phyloP scores from a whole-genome alignment of 352 stramenopile genomes.

The Aphanomyces euteiches region DNA sequence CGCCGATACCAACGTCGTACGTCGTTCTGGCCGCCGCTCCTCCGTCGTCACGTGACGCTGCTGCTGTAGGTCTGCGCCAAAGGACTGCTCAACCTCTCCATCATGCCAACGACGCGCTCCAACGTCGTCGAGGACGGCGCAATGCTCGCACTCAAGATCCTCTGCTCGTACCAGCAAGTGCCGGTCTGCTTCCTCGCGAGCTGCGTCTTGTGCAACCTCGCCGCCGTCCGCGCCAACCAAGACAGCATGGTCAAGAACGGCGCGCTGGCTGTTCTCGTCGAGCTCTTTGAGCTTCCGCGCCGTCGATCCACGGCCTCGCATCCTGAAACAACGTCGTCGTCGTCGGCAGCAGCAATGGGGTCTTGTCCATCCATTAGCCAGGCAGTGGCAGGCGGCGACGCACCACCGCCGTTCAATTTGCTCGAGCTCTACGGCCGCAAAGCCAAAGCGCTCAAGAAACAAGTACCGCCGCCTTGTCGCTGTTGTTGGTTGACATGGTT shows the following conservation, averaged over 20 bases:
- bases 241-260: constrained; percentile 58
- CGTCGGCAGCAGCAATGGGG: too few relatives aligned
- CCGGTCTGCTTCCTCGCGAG: constrained; percentile 45
- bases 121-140: constrained; percentile 72
- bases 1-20: constrained; percentile 24
- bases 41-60: background rate
- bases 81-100: constrained; percentile 72
- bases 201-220: constrained; percentile 57
- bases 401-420: constrained; percentile 32
- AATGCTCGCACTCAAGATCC: constrained; percentile 50
- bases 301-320: constrained; percentile 7
- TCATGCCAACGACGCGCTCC: constrained; percentile 65
- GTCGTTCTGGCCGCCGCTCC: too few relatives aligned
- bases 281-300: constrained; percentile 39
- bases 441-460: constrained; percentile 2
- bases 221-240: constrained; percentile 59
- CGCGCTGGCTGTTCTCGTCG: constrained; percentile 44
- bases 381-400: background rate
- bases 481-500: background rate
- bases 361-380: too few relatives aligned
- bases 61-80: constrained; percentile 42
- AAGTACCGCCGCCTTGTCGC: background rate
- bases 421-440: constrained; percentile 10
- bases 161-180: constrained; percentile 43
- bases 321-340: constrained; percentile 3